phyloP scores from a whole-genome alignment of 176 grass and related monocot species.

The Thinopyrum elongatum region DNA sequence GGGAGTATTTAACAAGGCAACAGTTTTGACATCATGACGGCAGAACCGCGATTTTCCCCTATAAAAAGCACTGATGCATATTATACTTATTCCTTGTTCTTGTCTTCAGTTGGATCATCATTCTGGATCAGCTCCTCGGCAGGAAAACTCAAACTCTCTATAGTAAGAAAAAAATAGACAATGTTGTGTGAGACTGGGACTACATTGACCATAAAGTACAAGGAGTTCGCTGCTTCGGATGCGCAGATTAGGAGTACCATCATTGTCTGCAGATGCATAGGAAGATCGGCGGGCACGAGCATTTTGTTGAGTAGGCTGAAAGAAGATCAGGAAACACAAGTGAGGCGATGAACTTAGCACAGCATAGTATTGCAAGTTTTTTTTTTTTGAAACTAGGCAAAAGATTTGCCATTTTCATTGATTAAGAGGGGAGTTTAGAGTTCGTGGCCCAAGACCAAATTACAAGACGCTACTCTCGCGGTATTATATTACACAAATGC shows the following conservation, averaged over 20 bases:
- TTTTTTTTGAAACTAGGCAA: too few relatives aligned
- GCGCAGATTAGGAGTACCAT: constrained; percentile 40
- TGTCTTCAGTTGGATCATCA: constrained; percentile 39
- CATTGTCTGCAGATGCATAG: constrained; percentile 77
- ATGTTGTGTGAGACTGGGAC: not conserved
- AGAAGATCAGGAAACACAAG: constrained; percentile 15
- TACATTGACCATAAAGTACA: not conserved
- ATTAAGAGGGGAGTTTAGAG: too few relatives aligned
- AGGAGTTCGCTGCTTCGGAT: not conserved
- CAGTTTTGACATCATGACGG: not conserved
- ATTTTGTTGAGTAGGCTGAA: constrained; percentile 82
- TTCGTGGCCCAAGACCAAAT: too few relatives aligned
- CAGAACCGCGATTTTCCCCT: not conserved
- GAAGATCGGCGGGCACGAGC: constrained; percentile 50
- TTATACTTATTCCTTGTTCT: constrained; percentile 43
- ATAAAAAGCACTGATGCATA: not conserved
- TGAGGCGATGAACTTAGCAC: constrained; percentile 15
- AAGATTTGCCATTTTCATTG: too few relatives aligned
- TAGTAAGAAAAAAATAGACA: not conserved
- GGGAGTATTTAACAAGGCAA: constrained; percentile 40
- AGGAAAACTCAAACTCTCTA: constrained; percentile 57
- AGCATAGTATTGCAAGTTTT: constrained; percentile 15
- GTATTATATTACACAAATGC: too few relatives aligned
- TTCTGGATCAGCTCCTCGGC: constrained; percentile 54
- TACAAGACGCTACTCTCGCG: too few relatives aligned